These are phyloP conservation scores for Ballota nigra DNA, from an alignment of 257 asterid species.

Conservation along the genomic window DNA sequence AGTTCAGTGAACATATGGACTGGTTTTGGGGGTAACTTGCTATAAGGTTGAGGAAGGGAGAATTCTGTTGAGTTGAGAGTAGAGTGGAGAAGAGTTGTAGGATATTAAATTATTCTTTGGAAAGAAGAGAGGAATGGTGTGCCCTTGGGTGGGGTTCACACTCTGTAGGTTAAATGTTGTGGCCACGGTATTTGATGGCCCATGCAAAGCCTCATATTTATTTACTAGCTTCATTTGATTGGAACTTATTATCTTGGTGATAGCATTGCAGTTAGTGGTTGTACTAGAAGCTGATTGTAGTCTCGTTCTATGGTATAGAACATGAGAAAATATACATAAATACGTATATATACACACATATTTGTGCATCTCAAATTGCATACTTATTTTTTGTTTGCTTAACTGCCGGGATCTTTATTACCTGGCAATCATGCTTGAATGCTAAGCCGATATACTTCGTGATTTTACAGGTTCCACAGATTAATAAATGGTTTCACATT, in stretches of 20 bases:
- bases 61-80: background rate
- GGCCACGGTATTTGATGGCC: background rate
- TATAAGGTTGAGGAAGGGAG: background rate
- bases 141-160: background rate
- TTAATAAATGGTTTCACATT: constrained; percentile 47
- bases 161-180: background rate
- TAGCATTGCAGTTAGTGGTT: background rate
- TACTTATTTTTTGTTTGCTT: background rate
- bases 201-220: background rate
- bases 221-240: background rate
- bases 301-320: background rate
- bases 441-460: constrained; percentile 25
- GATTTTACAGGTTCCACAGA: constrained; percentile 76
- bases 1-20: background rate
- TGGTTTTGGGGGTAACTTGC: background rate
- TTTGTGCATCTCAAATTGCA: background rate
- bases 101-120: background rate
- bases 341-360: too few relatives aligned
- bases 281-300: background rate
- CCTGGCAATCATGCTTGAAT: background rate
- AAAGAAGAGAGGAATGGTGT: background rate
- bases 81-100: background rate
- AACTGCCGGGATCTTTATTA: background rate
- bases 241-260: constrained; percentile 13
- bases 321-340: constrained; percentile 3